Evolutionary conservation across 768 basidiomycete species (phyloP).

Genomic region (Suillus bovinus): DNA sequence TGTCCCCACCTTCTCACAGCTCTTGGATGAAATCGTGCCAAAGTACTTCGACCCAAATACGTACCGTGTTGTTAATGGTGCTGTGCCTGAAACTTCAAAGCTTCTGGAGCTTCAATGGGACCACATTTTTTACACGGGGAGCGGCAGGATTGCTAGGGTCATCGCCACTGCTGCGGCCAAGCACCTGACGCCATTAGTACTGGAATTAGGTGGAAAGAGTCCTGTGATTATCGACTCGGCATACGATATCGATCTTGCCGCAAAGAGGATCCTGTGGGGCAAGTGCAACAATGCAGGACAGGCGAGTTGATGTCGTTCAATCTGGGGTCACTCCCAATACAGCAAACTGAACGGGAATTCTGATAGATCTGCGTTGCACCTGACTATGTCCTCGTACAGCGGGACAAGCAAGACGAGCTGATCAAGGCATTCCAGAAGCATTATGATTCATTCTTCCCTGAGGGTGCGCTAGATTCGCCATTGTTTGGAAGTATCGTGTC

Average conservation of each 20-base stretch:
- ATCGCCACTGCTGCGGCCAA: conserved; percentile 26
- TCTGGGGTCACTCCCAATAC: background rate
- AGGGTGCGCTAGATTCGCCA: conserved; percentile 45
- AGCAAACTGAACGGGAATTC: background rate
- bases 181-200: conserved; percentile 35
- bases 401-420: conserved; percentile 46
- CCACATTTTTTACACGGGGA: conserved; percentile 41
- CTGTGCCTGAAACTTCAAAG: conserved; percentile 38
- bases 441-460: conserved; percentile 52
- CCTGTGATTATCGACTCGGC: conserved; percentile 46
- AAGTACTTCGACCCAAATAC: conserved; percentile 53
- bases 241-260: conserved; percentile 48
- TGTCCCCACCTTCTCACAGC: conserved; percentile 44
- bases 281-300: conserved; percentile 69
- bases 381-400: conserved; percentile 46
- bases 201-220: conserved; percentile 43
- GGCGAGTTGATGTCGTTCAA: conserved; percentile 28
- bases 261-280: conserved; percentile 66
- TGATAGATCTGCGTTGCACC: conserved; percentile 42
- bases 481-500: conserved; percentile 55
- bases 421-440: conserved; percentile 44
- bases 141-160: conserved; percentile 26
- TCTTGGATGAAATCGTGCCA: conserved; percentile 56
- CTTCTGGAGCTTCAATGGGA: conserved; percentile 33
- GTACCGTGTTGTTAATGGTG: conserved; percentile 55